Percentiles rank a stretch among this genome's conserved stretches.
phyloP scores from a whole-genome alignment of 192 early-diverging fungal genomes.

The Phlyctochytrium planicorne region DNA sequence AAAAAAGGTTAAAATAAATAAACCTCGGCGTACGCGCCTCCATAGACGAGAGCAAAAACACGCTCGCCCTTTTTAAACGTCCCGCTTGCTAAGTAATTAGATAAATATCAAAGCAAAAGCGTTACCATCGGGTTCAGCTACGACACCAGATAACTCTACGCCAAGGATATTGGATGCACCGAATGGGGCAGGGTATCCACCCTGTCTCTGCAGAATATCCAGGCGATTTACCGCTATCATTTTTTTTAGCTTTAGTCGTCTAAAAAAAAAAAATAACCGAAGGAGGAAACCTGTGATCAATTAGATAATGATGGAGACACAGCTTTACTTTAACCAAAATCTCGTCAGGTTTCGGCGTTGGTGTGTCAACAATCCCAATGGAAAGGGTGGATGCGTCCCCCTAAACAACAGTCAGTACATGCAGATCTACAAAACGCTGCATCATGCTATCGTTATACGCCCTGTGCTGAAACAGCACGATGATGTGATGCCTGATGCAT shows the following conservation, averaged over 20 bases:
- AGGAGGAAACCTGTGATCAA: too few species aligned
- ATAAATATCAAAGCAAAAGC: too few species aligned
- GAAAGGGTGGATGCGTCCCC: slow-evolving; percentile 17
- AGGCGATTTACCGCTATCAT: slow-evolving; percentile 75
- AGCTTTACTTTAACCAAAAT: slow-evolving; percentile 39
- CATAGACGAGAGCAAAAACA: slow-evolving; percentile 75
- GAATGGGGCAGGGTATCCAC: slow-evolving; percentile 64
- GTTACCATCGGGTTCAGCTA: slow-evolving; percentile 47
- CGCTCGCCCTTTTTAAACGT: slow-evolving; percentile 66
- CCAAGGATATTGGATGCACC: slow-evolving; percentile 67
- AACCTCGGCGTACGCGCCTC: slow-evolving; percentile 79
- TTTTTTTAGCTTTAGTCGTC: slow-evolving; percentile 20
- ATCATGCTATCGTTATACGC: too few species aligned
- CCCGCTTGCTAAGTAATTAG: background rate
- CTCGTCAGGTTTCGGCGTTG: slow-evolving; percentile 15
- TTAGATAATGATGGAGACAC: too few species aligned
- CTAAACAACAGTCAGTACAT: background rate
- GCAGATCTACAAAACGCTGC: too few species aligned
- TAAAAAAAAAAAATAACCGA: background rate
- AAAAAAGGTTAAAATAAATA: background rate
- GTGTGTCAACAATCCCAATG: slow-evolving; percentile 19
- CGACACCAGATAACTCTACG: slow-evolving; percentile 69
- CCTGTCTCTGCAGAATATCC: slow-evolving; percentile 74
- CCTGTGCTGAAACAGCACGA: too few species aligned
- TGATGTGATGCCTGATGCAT: too few species aligned